phyloP scores from a whole-genome alignment of 495 filamentous ascomycete genomes.

The Corynascus novoguineensis region DNA sequence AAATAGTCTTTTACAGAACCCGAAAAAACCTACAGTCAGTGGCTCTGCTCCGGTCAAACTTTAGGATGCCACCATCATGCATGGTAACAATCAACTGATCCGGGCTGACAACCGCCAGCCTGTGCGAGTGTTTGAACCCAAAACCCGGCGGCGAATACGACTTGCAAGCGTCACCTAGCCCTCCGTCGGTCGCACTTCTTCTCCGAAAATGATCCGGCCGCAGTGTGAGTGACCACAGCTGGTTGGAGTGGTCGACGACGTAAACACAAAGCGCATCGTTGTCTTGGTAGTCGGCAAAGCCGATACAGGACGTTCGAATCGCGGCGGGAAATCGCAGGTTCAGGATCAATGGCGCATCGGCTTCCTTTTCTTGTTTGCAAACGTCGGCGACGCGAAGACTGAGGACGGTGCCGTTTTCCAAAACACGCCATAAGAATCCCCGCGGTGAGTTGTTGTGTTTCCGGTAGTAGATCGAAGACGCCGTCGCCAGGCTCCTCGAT shows the following conservation, averaged over 20 bases:
- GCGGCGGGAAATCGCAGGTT: slow-evolving; percentile 67
- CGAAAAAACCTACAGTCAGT: slow-evolving; percentile 61
- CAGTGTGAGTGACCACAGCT: slow-evolving; percentile 74
- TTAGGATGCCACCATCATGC: slow-evolving; percentile 74
- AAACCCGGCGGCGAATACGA: slow-evolving; percentile 63
- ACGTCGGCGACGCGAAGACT: slow-evolving; percentile 81
- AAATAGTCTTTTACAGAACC: too few species aligned
- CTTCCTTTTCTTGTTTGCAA: slow-evolving; percentile 58
- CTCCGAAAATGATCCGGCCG: slow-evolving; percentile 75
- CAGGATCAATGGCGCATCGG: slow-evolving; percentile 66
- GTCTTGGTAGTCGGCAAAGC: slow-evolving; percentile 70
- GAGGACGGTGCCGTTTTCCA: slow-evolving; percentile 73
- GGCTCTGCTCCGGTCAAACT: slow-evolving; percentile 59
- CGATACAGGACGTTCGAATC: slow-evolving; percentile 69
- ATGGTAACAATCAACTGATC: slow-evolving; percentile 73
- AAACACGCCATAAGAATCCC: slow-evolving; percentile 82
- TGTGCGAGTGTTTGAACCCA: slow-evolving; percentile 71
- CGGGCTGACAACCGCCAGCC: slow-evolving; percentile 65
- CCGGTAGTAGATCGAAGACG: slow-evolving; percentile 81
- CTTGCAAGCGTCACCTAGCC: slow-evolving; percentile 72
- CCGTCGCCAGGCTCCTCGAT: slow-evolving; percentile 63
- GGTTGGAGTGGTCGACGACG: slow-evolving; percentile 69
- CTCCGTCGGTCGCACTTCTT: slow-evolving; percentile 59
- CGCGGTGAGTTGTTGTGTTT: slow-evolving; percentile 67
- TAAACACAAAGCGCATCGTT: slow-evolving; percentile 75